Evolutionary conservation across 352 stramenopile species (phyloP).

Genomic region (Blastocystis sp.): DNA sequence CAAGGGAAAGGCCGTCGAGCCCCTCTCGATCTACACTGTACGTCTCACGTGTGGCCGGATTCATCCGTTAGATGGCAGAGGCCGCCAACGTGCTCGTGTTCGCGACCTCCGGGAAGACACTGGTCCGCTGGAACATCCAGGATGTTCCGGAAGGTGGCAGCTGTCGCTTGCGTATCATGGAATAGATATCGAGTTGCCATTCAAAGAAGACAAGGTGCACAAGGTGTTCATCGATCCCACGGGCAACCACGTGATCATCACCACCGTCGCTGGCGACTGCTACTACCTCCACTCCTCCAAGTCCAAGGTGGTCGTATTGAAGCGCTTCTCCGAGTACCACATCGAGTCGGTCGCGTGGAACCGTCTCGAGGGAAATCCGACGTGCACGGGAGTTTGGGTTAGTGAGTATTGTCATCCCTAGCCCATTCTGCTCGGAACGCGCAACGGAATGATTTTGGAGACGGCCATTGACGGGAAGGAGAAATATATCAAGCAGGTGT

Average conservation of each 20-base stretch:
- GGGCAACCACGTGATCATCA: conserved; percentile 68
- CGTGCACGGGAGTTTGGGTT: conserved; percentile 13
- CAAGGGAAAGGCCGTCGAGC: conserved; percentile 38
- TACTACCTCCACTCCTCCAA: conserved; percentile 74
- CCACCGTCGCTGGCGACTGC: conserved; percentile 44
- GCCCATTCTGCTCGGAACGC: conserved; percentile 83
- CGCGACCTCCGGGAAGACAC: conserved; percentile 35
- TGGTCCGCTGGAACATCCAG: conserved; percentile 57
- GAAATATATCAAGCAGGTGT: conserved; percentile 85
- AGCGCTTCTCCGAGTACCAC: conserved; percentile 65
- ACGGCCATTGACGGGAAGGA: conserved; percentile 86
- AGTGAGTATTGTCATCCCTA: conserved; percentile 50
- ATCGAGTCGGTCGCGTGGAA: conserved; percentile 69
- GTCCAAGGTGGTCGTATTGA: conserved; percentile 53
- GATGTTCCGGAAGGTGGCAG: conserved; percentile 48
- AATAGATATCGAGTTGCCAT: conserved; percentile 72
- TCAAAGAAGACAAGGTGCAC: conserved; percentile 72
- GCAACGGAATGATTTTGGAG: conserved; percentile 81
- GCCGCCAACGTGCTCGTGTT: conserved; percentile 14
- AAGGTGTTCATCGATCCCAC: conserved; percentile 73
- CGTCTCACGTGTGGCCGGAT: too few relatives aligned
- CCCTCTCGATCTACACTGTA: conserved; percentile 35
- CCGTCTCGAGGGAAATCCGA: background rate
- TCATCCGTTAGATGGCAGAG: conserved; percentile 28
- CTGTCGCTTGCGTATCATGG: background rate